Base-by-base conservation (phyloP, 805 yeast genomes). In the Candida hispaniensis region DNA sequence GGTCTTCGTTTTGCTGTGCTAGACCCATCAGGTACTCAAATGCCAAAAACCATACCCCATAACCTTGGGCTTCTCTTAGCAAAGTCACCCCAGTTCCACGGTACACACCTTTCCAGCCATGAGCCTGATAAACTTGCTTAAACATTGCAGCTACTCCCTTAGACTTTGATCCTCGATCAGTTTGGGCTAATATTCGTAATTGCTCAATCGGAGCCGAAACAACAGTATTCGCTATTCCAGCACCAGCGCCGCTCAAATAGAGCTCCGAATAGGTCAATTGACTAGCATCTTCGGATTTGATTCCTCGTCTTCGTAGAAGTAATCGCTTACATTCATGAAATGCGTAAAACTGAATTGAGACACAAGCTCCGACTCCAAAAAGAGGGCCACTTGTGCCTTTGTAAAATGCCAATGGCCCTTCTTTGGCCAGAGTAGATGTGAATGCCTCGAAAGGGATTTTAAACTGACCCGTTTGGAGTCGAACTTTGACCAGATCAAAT, bases 21-120 rank as follows among this genome's bases (percentile, higher is more conserved):
- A 39, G 29, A n/a, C n/a, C n/a, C 47, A 76, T 69, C 38, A 75
- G 55, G 28, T 55, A 60, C 50, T 76, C 85, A 48, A 72, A 76
- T 1, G 80, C 62, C 40, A 73, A 55, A 46, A 76, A 76, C 85
- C 85, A 76, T 10, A 74, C 70, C 5, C 85, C 85, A 47, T 77
- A 76, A 0, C 82, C 80, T 51, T 75, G 82, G n/a, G 67, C 55
- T 47, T 75, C 82, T 40, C 82, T 58, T 8, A 69, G 26, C 1
- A 70, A 46, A 0, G 82, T 75, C 39, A 75, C 65, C 3, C 57
- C 45, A 11, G 60, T 54, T 0, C 82, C 82, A 38, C 82, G 55
- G 45, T 61, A 73, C 4, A 75, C 43, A 1, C 79, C 80, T 15
- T 51, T 38, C 15, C 26, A 14, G 6, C 57, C 45, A 12, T 60